Base-by-base conservation (phyloP, 345 rosid species). In the Salix brachista region DNA sequence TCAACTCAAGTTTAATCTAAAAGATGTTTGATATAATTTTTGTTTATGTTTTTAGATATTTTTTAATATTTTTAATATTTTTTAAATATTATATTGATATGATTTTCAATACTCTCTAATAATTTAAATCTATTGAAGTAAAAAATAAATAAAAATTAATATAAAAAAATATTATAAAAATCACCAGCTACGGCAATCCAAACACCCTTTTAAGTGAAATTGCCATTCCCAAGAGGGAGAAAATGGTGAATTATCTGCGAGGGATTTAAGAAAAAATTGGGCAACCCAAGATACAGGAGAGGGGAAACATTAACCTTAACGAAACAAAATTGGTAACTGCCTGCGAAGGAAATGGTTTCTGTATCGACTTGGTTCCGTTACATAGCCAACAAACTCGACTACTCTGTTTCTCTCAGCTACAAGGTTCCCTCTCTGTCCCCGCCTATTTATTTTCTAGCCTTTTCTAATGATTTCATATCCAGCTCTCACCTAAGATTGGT, bases 291-390 rank as follows among this genome's bases (percentile, higher is more conserved):
- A 16, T 69, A 6, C 11, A n/a, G 30, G 23, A 23, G 48, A 37
- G 21, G 14, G 25, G 30, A 39, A 7, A 68, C 30, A 25, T 13
- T 41, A 18, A 8, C 5, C 46, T 44, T 26, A 46, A 5, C n/a
- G 4, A 44, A 52, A 23, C 46, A 42, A 11, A n/a, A 69, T 6
- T 19, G 21, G 32, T 17, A 5, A 68, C 8, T 11, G 46, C 26
- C 41, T 17, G 64, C 64, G 3, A 58, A 25, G 74, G 75, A 73
- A 80, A 94, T 94, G 98, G 90, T 85, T 82, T 88, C 95, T 73
- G 78, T 87, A 60, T 78, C 93, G 79, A 92, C 97, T 50, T 92
- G 95, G 97, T 77, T 80, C 70, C 89, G 97, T 66, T 92, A 94
- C 89, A 11, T 90, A 71, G 86, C 75, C 65, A 83, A 84, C 86